A percentile compares a stretch with the other conserved stretches of the same genome.
phyloP scores from a whole-genome alignment of 2,329 filamentous ascomycete species.

The Pseudocercospora macadamiae region DNA sequence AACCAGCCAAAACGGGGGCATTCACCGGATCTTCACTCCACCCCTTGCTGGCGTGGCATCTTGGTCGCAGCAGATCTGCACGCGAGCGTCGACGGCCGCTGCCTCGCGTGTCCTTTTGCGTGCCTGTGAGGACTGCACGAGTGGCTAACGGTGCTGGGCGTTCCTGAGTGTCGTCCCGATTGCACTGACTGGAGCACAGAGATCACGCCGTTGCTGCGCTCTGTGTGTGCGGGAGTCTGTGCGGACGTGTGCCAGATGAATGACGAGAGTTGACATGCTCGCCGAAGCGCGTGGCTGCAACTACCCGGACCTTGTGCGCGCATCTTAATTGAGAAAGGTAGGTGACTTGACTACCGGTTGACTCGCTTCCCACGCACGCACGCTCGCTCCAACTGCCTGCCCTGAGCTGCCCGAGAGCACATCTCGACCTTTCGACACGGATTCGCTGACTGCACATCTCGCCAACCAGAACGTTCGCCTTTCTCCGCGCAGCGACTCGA shows the following conservation, averaged over 20 bases:
- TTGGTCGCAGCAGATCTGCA: slow-evolving; percentile 7
- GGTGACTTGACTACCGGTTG: neutral
- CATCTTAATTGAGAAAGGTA: slow-evolving; percentile 12
- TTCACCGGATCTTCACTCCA: slow-evolving; percentile 7
- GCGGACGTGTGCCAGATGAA: slow-evolving; percentile 8
- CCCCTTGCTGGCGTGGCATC: slow-evolving; percentile 8
- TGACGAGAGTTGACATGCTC: slow-evolving; percentile 12
- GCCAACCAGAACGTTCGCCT: neutral
- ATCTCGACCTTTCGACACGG: neutral
- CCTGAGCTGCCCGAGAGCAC: neutral
- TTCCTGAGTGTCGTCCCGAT: slow-evolving; percentile 1
- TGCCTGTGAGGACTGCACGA: neutral
- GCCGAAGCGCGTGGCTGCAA: slow-evolving; percentile 12
- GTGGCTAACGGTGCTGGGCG: neutral
- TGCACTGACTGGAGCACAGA: neutral
- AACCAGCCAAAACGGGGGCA: slow-evolving; percentile 5
- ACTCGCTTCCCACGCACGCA: slow-evolving; percentile 6
- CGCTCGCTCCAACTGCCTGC: slow-evolving; percentile 11
- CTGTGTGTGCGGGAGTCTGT: slow-evolving; percentile 1
- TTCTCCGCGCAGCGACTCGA: neutral
- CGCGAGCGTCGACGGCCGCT: slow-evolving; percentile 8
- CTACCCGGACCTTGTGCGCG: slow-evolving; percentile 16
- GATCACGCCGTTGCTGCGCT: neutral
- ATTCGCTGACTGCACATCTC: neutral
- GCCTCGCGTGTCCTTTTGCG: slow-evolving; percentile 7